These are phyloP conservation scores for Cubamyces lactineus DNA, from an alignment of 768 basidiomycete genomes.

Conservation along the genomic window DNA sequence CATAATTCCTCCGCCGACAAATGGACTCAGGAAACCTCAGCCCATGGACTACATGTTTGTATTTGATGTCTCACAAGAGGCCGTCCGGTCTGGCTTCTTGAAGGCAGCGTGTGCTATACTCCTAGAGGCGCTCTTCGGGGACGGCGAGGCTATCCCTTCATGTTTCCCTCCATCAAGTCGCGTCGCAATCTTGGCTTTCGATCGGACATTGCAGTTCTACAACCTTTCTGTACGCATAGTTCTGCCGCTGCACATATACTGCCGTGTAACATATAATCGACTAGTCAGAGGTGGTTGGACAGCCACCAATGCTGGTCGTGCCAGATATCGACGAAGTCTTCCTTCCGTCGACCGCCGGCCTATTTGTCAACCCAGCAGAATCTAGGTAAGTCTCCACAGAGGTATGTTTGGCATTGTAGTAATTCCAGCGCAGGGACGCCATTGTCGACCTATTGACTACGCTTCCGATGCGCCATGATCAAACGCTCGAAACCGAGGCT, in stretches of 20 bases:
- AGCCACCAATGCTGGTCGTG: slow-evolving; percentile 74
- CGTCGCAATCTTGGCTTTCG: slow-evolving; percentile 85
- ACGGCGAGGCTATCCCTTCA: slow-evolving; percentile 46
- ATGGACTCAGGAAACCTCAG: slow-evolving; percentile 54
- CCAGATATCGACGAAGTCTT: slow-evolving; percentile 94
- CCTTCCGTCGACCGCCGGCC: slow-evolving; percentile 67
- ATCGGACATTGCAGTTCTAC: slow-evolving; percentile 82
- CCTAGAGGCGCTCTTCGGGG: slow-evolving; percentile 65
- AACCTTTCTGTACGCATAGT: slow-evolving; percentile 73
- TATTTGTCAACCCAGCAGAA: slow-evolving; percentile 77
- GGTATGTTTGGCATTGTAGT: not conserved
- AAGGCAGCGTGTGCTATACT: slow-evolving; percentile 66
- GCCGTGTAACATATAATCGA: not conserved
- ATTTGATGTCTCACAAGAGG: slow-evolving; percentile 78
- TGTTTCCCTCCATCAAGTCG: slow-evolving; percentile 57
- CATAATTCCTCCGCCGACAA: slow-evolving; percentile 45
- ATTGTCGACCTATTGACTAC: slow-evolving; percentile 69
- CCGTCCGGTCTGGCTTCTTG: slow-evolving; percentile 72
- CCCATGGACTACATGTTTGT: slow-evolving; percentile 84
- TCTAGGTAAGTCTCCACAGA: slow-evolving; percentile 57
- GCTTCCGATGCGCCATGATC: slow-evolving; percentile 64
- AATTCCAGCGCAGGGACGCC: slow-evolving; percentile 42
- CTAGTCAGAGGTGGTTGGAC: slow-evolving; percentile 47
- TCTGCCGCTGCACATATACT: not conserved
- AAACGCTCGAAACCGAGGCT: slow-evolving; percentile 52